Percentiles rank a stretch among this genome's conserved stretches.
Evolutionary conservation across 495 filamentous ascomycete genomes (phyloP).

Genomic region (Clohesyomyces aquaticus): DNA sequence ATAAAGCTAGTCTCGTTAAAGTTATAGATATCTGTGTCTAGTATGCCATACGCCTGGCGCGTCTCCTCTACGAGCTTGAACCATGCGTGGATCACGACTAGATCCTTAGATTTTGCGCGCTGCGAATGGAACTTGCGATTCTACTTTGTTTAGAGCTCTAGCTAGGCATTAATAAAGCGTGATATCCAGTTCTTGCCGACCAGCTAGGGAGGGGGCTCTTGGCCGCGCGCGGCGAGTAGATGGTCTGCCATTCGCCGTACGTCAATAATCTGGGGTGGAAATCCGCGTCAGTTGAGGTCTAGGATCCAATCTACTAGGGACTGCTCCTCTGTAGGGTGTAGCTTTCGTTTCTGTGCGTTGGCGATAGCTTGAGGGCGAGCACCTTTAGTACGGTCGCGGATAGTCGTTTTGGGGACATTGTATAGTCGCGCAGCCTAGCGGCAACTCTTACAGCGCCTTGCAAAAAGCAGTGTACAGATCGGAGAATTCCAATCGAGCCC

Average conservation of each 20-base stretch:
- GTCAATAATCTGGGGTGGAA: conserved; percentile 21
- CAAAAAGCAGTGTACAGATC: too few relatives aligned
- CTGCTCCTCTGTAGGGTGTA: conserved; percentile 7
- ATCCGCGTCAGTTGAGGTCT: conserved; percentile 22
- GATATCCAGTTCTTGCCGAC: conserved; percentile 13
- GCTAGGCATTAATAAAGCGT: conserved; percentile 18
- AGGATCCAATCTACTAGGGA: conserved; percentile 9
- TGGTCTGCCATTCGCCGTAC: conserved; percentile 13
- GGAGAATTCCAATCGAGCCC: too few relatives aligned
- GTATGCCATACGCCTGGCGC: conserved; percentile 43
- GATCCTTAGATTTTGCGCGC: conserved; percentile 15
- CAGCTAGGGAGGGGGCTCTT: conserved; percentile 9
- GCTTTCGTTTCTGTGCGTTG: conserved; percentile 23
- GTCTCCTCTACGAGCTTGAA: conserved; percentile 20
- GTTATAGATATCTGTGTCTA: conserved; percentile 51
- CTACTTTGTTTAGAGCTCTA: conserved; percentile 25
- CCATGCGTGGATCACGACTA: conserved; percentile 11
- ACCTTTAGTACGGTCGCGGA: too few relatives aligned
- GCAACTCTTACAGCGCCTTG: too few relatives aligned
- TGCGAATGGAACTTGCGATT: conserved; percentile 22
- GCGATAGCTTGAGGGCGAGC: too few relatives aligned
- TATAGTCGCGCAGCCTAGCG: too few relatives aligned
- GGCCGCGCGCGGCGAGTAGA: conserved; percentile 10
- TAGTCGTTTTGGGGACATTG: too few relatives aligned
- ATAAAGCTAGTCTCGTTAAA: conserved; percentile 53